phyloP scores from a whole-genome alignment of 352 stramenopile species.

The Phytophthora pistaciae region DNA sequence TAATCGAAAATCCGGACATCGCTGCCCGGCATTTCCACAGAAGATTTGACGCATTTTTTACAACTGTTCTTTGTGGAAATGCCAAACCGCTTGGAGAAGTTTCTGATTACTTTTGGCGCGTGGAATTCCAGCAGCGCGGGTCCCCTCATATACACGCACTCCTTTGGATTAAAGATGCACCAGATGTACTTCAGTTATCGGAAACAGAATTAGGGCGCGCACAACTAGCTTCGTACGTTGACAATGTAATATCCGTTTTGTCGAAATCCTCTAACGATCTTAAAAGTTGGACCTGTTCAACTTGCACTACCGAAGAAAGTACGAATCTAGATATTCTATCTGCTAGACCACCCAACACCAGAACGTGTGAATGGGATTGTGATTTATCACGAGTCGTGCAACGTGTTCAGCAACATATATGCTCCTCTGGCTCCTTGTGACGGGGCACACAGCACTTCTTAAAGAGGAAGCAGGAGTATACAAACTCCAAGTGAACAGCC shows the following conservation, averaged over 20 bases:
- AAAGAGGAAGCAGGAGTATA: no score
- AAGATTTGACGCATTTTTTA: conserved; percentile 33
- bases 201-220: conserved; percentile 2
- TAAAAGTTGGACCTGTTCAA: not conserved
- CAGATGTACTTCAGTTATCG: conserved; percentile 19
- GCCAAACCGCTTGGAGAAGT: conserved; percentile 19
- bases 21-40: conserved; percentile 26
- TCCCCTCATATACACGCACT: conserved; percentile 36
- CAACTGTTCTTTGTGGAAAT: conserved; percentile 2
- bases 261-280: not conserved
- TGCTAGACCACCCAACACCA: not conserved
- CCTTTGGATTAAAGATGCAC: conserved; percentile 26
- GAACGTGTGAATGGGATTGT: not conserved
- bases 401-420: conserved; percentile 10
- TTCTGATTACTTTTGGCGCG: conserved; percentile 31
- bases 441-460: no score
- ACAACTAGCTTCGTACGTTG: not conserved
- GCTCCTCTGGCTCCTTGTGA: conserved; percentile 13
- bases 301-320: not conserved
- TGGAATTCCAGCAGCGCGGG: conserved; percentile 27
- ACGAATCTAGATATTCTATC: conserved; percentile 8
- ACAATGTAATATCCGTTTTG: conserved; percentile 3
- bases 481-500: no score
- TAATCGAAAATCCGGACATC: conserved; percentile 32
- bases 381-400: not conserved